Evolutionary conservation across 1,284 basidiomycete genomes (phyloP), one percentile per base, ranked within the genome.

Genomic region (Moniliophthora roreri): DNA sequence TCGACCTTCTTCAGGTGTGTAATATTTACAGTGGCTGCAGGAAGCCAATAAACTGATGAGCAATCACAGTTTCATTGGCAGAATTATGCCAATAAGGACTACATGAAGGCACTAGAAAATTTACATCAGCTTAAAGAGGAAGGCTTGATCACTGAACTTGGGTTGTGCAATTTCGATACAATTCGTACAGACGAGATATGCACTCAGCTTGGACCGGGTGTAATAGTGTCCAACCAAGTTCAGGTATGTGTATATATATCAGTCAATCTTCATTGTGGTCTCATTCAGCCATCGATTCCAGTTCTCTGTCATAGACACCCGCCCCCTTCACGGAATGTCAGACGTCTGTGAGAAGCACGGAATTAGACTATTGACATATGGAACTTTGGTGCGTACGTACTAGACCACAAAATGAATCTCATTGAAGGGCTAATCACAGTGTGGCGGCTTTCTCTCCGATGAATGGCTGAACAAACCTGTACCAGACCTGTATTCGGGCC

Each of bases 41-140:
- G n/a, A n/a, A n/a, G n/a, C n/a, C n/a, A 11, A 13, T 18, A 28
- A 48, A 24, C 32, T 38, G 26, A 36, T 36, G 18, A n/a, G n/a
- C n/a, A n/a, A n/a, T n/a, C n/a, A 20, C 60, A 91, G 89, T 86
- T 92, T 64, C 84, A 92, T 61, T 91, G 89, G 89, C 82, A 91
- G 62, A 80, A 91, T 65, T 92, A 92, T 65, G 73, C 77, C 20
- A 81, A 89, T 66, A 80, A 79, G 58, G 78, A 78, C 13, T 92
- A 91, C 66, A 65, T 92, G 34, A 73, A 70, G 0, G 84, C 85
- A 0, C 70, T 92, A 40, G 72, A 75, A 36, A 73, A 84, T 56
- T 73, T 91, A 9, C 73, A 74, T 34, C 79, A 84, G 58, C 67
- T 91, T 20, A 80, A 81, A 61, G 59, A 66, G 1, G 79, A 86